Conservation (phyloP, 2,329 filamentous ascomycete genomes). For the Pseudogymnoascus sp. region DNA sequence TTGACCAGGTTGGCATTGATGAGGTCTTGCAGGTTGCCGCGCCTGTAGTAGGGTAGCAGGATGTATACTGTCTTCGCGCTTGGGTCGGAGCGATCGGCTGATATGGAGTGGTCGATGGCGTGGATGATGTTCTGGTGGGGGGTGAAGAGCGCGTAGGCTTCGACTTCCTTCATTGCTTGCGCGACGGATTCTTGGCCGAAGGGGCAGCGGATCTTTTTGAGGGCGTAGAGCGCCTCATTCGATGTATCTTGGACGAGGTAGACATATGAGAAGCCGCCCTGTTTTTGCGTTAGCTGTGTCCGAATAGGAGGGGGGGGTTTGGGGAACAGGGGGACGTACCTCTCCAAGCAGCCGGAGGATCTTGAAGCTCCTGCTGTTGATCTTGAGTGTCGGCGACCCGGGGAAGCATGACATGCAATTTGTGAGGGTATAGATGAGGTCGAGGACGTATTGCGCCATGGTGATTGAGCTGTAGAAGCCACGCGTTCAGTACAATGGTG, state of each 20-base stretch:
- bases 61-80: slow-evolving; percentile 93
- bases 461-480: slow-evolving; percentile 14
- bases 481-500: neutral
- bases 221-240: slow-evolving; percentile 77
- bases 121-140: slow-evolving; percentile 81
- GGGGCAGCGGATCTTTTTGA: slow-evolving; percentile 98
- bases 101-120: slow-evolving; percentile 74
- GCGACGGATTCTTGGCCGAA: slow-evolving; percentile 95
- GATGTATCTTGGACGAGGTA: slow-evolving; percentile 93
- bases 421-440: slow-evolving; percentile 83
- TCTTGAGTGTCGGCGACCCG: slow-evolving; percentile 85
- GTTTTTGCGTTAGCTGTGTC: slow-evolving; percentile 18
- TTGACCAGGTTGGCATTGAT: slow-evolving; percentile 99
- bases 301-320: neutral
- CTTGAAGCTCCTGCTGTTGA: slow-evolving; percentile 93
- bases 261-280: slow-evolving; percentile 98
- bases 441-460: slow-evolving; percentile 81
- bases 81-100: slow-evolving; percentile 61
- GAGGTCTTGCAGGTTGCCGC: slow-evolving; percentile 93
- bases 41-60: slow-evolving; percentile 86
- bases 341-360: slow-evolving; percentile 90
- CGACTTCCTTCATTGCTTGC: slow-evolving; percentile 92
- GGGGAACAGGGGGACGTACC: slow-evolving; percentile 43
- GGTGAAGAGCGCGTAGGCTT: slow-evolving; percentile 87
- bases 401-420: slow-evolving; percentile 97